Evolutionary conservation across 768 basidiomycete genomes (phyloP), one percentile per base, ranked within the genome.

Genomic region (Mycena olivaceomarginata): DNA sequence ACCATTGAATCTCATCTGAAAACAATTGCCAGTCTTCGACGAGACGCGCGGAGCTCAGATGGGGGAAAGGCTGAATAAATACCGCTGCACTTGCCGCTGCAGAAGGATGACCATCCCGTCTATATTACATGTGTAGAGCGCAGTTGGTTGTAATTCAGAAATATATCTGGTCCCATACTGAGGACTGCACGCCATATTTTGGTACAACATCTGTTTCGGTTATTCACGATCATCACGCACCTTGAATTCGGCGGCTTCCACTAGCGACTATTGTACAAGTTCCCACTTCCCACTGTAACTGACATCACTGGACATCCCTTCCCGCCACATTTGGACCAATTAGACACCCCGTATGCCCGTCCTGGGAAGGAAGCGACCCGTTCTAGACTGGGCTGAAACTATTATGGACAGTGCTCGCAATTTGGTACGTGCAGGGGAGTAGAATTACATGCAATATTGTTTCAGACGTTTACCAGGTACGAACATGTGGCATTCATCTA

Each of bases 401-500:
- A 7, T 53, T 89, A 39, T 97, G 96, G 96, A 83, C 94, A 25
- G 75, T 92, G 10, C 80, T 91, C 56, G 88, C 95, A 60, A 70
- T 94, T 51, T 97, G 94, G 94, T 87, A 84, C 69, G 93, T 93
- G 77, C 74, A 88, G 43, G 39, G 41, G 31, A 75, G 56, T 9
- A 31, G 56, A 31, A 31, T 57, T 12, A 13, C 41, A 78, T 84
- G 91, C 60, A 37, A 31, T 11, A 2, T 60, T n/a, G n/a, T 40
- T 67, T 22, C 7, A 88, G 45, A 85, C 92, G 37, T 69, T 39
- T 91, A 90, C 41, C 12, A 79, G 77, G 92, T 91, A 90, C 80
- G 97, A 98, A 82, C 83, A 92, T 62, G 89, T 88, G 6, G 84
- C 89, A 9, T 96, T 95, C 83, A 81, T 85, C 62, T 85, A 85